A percentile compares a stretch with the other conserved stretches of the same genome.
phyloP scores from a whole-genome alignment of 2,329 filamentous ascomycete genomes.

The Penicillium sumatraense region DNA sequence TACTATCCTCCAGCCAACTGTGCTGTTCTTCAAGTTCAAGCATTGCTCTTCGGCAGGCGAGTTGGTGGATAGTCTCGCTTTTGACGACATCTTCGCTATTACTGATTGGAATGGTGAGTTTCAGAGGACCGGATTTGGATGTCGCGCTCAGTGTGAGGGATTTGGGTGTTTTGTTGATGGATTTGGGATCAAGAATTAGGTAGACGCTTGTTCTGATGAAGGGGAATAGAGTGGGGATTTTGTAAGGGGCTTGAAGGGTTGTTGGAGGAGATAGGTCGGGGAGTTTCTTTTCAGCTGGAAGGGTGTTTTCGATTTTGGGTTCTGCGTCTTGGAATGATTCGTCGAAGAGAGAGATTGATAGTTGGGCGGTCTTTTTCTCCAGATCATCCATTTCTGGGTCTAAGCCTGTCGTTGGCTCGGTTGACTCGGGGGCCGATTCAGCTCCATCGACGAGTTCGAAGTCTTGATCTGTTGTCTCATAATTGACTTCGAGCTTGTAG shows the following conservation, averaged over 20 bases:
- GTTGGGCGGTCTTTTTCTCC: conserved; percentile 28
- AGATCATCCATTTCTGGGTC: conserved; percentile 10
- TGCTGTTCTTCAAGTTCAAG: conserved; percentile 72
- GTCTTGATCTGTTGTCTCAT: conserved; percentile 54
- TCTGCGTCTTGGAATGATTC: conserved; percentile 50
- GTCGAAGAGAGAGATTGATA: conserved; percentile 66
- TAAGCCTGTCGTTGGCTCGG: too few species aligned
- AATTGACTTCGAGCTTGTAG: conserved; percentile 68
- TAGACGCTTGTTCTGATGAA: conserved; percentile 70
- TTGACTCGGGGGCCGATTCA: conserved; percentile 52
- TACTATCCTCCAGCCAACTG: conserved; percentile 66
- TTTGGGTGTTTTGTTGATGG: conserved; percentile 53
- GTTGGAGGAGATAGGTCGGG: conserved; percentile 57
- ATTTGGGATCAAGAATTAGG: conserved; percentile 63
- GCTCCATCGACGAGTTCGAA: conserved; percentile 61
- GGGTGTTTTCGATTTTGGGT: conserved; percentile 40
- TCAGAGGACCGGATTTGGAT: conserved; percentile 61
- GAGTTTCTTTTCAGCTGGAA: conserved; percentile 54
- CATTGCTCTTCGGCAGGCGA: conserved; percentile 70
- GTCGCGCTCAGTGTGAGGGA: conserved; percentile 64
- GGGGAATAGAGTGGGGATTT: conserved; percentile 68
- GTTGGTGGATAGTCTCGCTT: conserved; percentile 67
- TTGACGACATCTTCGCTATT: conserved; percentile 49
- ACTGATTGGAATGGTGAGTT: conserved; percentile 68
- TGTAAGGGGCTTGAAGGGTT: conserved; percentile 66